phyloP scores from a whole-genome alignment of 495 filamentous ascomycete species.

The Parathielavia appendiculata region DNA sequence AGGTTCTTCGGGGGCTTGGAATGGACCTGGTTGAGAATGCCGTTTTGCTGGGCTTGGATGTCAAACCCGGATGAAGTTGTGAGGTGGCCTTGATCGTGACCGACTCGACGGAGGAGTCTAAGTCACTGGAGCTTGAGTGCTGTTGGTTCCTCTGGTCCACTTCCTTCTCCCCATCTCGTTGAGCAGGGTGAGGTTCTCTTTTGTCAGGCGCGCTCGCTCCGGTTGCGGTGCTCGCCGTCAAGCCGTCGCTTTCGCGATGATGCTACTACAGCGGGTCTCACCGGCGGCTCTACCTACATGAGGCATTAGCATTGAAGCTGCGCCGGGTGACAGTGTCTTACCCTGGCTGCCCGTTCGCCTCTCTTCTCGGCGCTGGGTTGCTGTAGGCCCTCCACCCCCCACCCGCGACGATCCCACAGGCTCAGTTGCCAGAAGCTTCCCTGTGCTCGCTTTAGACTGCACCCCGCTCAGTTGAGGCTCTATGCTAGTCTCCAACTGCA shows the following conservation, averaged over 20 bases:
- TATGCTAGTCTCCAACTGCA: too few species aligned
- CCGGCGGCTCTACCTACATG: too few species aligned
- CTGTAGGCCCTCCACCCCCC: too few species aligned
- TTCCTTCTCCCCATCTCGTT: slow-evolving; percentile 27
- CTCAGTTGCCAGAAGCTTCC: too few species aligned
- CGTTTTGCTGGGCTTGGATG: slow-evolving; percentile 27
- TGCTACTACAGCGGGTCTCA: background rate
- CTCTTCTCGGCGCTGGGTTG: too few species aligned
- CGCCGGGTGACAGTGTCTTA: too few species aligned
- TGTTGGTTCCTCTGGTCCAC: background rate
- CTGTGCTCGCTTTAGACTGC: too few species aligned
- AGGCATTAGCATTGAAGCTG: too few species aligned
- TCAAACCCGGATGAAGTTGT: slow-evolving; percentile 27
- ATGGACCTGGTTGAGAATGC: slow-evolving; percentile 21
- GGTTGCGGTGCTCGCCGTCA: background rate
- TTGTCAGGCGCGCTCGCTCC: background rate
- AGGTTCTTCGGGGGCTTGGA: slow-evolving; percentile 28
- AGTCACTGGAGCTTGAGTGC: background rate
- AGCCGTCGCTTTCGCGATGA: background rate
- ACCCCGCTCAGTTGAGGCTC: too few species aligned
- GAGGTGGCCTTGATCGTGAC: slow-evolving; percentile 22
- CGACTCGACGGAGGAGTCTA: slow-evolving; percentile 20
- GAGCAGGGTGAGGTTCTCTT: slow-evolving; percentile 10
- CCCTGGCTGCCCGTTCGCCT: too few species aligned
- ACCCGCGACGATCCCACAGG: too few species aligned